A percentile compares a stretch with the other conserved stretches of the same genome.
phyloP scores from a whole-genome alignment of 306 rosid species.

The Cercis canadensis region DNA sequence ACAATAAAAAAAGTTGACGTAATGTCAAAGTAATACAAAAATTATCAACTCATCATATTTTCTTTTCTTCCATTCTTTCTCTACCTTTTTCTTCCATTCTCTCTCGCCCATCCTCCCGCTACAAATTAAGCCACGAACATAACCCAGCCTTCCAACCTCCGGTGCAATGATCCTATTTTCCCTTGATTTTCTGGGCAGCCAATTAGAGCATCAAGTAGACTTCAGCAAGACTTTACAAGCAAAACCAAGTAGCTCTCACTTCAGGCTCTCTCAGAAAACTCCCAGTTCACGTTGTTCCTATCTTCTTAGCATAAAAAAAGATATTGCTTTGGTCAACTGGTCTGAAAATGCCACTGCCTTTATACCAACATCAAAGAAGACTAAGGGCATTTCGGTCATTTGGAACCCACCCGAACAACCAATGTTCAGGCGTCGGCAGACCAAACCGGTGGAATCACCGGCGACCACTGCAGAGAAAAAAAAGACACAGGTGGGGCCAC shows the following conservation, averaged over 20 bases:
- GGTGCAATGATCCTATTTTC: background rate
- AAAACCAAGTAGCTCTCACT: constrained; percentile 11
- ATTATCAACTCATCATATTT: too few species aligned
- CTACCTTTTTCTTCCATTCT: too few species aligned
- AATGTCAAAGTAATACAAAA: too few species aligned
- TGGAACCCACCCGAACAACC: background rate
- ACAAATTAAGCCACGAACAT: background rate
- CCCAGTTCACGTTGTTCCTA: constrained; percentile 26
- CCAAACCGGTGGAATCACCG: background rate
- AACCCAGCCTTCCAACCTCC: background rate
- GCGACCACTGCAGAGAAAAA: constrained; percentile 19
- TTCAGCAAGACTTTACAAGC: background rate
- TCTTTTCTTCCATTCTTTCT: too few species aligned
- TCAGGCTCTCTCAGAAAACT: constrained; percentile 23
- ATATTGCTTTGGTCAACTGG: constrained; percentile 18
- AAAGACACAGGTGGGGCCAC: background rate
- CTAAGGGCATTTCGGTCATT: constrained; percentile 56
- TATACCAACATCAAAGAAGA: background rate
- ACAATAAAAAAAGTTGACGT: too few species aligned
- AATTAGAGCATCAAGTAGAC: background rate
- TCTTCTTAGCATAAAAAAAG: background rate
- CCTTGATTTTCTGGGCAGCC: background rate
- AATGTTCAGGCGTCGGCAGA: constrained; percentile 37
- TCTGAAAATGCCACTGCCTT: constrained; percentile 29
- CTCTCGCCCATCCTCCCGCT: too few species aligned